Evolutionary conservation across 768 basidiomycete genomes (phyloP), one percentile per base, ranked within the genome.

Genomic region (Pleurotus salmoneostramineus): DNA sequence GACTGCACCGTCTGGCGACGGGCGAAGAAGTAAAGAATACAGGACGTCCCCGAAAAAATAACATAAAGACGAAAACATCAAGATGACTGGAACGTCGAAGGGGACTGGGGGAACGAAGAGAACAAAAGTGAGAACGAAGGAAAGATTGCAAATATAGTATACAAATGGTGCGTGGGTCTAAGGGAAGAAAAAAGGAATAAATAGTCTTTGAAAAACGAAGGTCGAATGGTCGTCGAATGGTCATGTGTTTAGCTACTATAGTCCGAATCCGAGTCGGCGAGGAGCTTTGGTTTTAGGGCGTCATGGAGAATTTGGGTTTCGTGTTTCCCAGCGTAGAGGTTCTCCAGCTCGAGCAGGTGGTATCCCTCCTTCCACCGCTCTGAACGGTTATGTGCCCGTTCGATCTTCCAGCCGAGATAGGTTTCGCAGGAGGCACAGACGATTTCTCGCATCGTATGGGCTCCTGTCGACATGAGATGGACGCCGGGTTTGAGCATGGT

Each of bases 301-400:
- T 21, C 12, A 15, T 40, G 36, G 36, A 55, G 36, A 7, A 55
- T n/a, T 40, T 55, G 52, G 6, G 40, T 36, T 47, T 48, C 56
- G n/a, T 46, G 32, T 21, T 56, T 56, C 32, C 48, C 50, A 4
- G 46, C 57, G 15, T 52, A 33, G 10, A 85, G 73, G 50, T 76
- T 75, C 62, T 79, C 80, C 36, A 85, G 74, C 69, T 87, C 85
- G n/a, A 87, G 75, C 34, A 86, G 70, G 64, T 70, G 81, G 49
- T 75, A 67, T 5, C 81, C 81, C 62, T 85, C 84, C 68, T 87
- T 87, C 85, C 85, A 87, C 43, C 74, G 73, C 68, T 87, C 85
- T 2, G 81, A 69, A 40, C 65, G 63, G 58, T 84, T 83, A 63
- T 81, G 78, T 3, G 83, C 84, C 35, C 78, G 78, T 4, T 83